phyloP scores from a whole-genome alignment of 73 alveolate genomes.

The Stentor roeselii region DNA sequence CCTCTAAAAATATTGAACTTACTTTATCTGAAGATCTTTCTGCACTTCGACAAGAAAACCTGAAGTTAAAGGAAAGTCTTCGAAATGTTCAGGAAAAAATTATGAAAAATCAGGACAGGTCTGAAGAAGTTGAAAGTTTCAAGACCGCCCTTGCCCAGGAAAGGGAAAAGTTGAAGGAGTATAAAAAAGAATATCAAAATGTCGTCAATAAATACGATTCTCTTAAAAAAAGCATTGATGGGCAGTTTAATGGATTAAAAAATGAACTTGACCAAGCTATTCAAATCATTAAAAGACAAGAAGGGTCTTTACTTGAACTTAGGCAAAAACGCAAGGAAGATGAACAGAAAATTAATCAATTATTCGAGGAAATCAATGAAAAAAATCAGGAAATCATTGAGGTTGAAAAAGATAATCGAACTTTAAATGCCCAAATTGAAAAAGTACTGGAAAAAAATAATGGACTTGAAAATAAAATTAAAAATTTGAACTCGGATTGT shows the following conservation, averaged over 20 bases:
- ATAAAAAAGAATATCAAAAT: not conserved
- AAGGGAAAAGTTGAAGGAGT: not conserved
- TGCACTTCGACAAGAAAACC: not conserved
- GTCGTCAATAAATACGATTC: not conserved
- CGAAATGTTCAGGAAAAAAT: not conserved
- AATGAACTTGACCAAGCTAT: constrained; percentile 3
- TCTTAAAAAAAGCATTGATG: not conserved
- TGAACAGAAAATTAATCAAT: not conserved
- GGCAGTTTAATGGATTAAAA: not conserved
- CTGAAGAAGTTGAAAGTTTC: not conserved
- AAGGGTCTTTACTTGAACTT: not conserved
- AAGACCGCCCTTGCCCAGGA: not conserved
- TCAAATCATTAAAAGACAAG: not conserved
- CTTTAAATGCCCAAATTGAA: not conserved
- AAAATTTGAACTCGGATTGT: not conserved
- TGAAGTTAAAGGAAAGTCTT: not conserved
- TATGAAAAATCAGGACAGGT: not conserved
- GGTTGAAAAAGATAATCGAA: not conserved
- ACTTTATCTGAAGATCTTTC: not conserved
- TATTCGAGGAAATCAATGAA: not conserved
- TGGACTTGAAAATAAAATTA: not conserved
- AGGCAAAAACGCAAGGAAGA: not conserved
- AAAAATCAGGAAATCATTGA: not conserved
- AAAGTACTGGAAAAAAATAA: not conserved
- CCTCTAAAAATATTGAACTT: not conserved